Conservation (phyloP, 2,329 filamentous ascomycete species). For the Cladosporium colombiae region DNA sequence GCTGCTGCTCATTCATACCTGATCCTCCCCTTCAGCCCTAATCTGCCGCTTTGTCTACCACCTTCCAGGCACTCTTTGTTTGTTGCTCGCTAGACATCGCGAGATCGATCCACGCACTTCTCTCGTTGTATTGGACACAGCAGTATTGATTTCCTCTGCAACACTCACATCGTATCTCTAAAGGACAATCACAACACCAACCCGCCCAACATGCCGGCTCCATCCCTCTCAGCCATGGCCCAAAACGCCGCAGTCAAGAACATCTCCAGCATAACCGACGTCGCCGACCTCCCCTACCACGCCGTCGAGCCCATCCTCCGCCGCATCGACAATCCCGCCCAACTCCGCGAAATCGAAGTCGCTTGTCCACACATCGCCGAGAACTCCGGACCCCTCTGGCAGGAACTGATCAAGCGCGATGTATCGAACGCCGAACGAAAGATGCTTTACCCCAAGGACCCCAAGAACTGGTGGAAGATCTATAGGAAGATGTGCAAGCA, state of each 20-base stretch:
- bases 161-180: not conserved
- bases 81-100: not conserved
- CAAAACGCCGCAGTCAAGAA: conserved; percentile 44
- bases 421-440: conserved; percentile 68
- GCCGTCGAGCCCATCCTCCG: conserved; percentile 68
- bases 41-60: conserved; percentile 12
- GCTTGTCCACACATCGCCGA: conserved; percentile 75
- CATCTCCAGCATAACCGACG: conserved; percentile 58
- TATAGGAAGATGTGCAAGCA: conserved; percentile 58
- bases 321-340: conserved; percentile 70
- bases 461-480: conserved; percentile 73
- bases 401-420: conserved; percentile 73
- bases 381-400: conserved; percentile 73
- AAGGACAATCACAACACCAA: not conserved
- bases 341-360: conserved; percentile 70
- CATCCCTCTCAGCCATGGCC: conserved; percentile 43
- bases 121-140: not conserved
- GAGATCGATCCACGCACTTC: not conserved
- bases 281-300: conserved; percentile 71
- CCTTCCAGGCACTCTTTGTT: conserved; percentile 9
- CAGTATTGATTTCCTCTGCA: not conserved
- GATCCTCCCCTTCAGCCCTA: conserved; percentile 15
- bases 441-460: conserved; percentile 65
- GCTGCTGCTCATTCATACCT: conserved; percentile 1
- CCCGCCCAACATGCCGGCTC: conserved; percentile 31